These are phyloP conservation scores for Fagopyrum tataricum DNA, from an alignment of 148 eudicot genomes.

Conservation along the genomic window DNA sequence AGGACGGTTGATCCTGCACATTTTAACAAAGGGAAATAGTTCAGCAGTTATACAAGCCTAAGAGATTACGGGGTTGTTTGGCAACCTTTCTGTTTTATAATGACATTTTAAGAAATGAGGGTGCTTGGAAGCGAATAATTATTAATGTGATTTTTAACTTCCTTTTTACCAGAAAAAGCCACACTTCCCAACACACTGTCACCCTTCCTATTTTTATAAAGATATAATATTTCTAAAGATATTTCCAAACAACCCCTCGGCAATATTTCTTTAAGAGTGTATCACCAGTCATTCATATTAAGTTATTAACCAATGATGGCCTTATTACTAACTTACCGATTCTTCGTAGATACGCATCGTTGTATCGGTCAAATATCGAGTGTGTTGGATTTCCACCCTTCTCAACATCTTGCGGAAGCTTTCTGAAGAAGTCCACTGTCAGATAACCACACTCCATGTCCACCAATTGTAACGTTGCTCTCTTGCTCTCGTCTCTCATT, in stretches of 20 bases:
- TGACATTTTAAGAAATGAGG: not conserved
- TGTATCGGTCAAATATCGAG: slow-evolving; percentile 92
- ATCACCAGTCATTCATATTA: too few relatives aligned
- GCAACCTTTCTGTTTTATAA: not conserved
- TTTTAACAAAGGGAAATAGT: not conserved
- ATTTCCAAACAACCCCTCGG: too few relatives aligned
- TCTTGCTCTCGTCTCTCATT: slow-evolving; percentile 90
- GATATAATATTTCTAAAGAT: too few relatives aligned
- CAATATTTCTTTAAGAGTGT: too few relatives aligned
- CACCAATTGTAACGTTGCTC: slow-evolving; percentile 79
- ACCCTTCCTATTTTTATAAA: too few relatives aligned
- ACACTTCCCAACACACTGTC: too few relatives aligned
- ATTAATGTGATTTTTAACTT: too few relatives aligned
- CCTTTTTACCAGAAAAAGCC: too few relatives aligned
- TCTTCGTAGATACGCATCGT: slow-evolving; percentile 85
- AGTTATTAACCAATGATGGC: too few relatives aligned
- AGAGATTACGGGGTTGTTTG: not conserved
- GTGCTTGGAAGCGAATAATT: not conserved
- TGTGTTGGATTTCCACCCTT: slow-evolving; percentile 99
- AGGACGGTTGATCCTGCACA: slow-evolving; percentile 71
- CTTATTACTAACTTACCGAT: slow-evolving; percentile 43
- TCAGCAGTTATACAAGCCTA: not conserved
- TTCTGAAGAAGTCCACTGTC: slow-evolving; percentile 90
- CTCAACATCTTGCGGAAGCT: slow-evolving; percentile 98
- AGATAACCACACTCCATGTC: slow-evolving; percentile 92